Conservation (phyloP, 805 yeast genomes). For the Starmerella tilneyi region DNA sequence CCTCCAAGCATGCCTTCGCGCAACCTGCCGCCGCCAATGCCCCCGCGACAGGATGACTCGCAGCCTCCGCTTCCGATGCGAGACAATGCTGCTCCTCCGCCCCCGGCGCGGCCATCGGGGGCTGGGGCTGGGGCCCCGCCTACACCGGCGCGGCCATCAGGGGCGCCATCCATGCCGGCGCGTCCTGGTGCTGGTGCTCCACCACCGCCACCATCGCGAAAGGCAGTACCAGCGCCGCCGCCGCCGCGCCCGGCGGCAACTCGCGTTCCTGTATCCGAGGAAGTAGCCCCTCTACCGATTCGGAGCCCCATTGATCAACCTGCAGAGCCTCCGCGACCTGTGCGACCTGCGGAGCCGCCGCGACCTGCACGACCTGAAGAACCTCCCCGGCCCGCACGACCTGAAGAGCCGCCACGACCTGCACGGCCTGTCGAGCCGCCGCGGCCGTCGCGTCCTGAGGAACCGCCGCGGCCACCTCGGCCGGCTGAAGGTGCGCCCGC, state of each 20-base stretch:
- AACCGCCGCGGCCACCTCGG: slow-evolving; percentile 3
- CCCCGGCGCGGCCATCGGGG: slow-evolving; percentile 17
- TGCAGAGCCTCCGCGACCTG: slow-evolving; percentile 19
- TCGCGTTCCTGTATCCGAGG: no score
- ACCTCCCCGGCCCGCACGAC: slow-evolving; percentile 8
- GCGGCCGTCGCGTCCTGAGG: slow-evolving; percentile 9
- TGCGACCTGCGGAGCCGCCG: slow-evolving; percentile 13
- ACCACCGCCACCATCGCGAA: slow-evolving; percentile 13
- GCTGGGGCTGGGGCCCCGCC: not conserved
- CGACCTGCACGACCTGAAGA: slow-evolving; percentile 17
- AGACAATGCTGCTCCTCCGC: slow-evolving; percentile 17
- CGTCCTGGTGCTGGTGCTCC: slow-evolving; percentile 20
- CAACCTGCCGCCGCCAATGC: slow-evolving; percentile 7
- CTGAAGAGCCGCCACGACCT: not conserved
- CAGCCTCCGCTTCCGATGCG: slow-evolving; percentile 8
- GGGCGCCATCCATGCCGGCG: slow-evolving; percentile 2
- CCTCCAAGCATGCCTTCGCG: not conserved
- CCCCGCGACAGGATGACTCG: slow-evolving; percentile 3
- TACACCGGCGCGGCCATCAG: not conserved
- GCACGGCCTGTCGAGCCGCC: slow-evolving; percentile 7
- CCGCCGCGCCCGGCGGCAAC: no score
- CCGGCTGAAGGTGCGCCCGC: slow-evolving; percentile 8
- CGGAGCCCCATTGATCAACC: not conserved
- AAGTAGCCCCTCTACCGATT: no score
- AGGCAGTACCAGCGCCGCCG: slow-evolving; percentile 28